Percentiles rank a stretch among this genome's conserved stretches.
These are phyloP conservation scores for Dipodascus albidus DNA, from an alignment of 805 yeast species.

Conservation along the genomic window DNA sequence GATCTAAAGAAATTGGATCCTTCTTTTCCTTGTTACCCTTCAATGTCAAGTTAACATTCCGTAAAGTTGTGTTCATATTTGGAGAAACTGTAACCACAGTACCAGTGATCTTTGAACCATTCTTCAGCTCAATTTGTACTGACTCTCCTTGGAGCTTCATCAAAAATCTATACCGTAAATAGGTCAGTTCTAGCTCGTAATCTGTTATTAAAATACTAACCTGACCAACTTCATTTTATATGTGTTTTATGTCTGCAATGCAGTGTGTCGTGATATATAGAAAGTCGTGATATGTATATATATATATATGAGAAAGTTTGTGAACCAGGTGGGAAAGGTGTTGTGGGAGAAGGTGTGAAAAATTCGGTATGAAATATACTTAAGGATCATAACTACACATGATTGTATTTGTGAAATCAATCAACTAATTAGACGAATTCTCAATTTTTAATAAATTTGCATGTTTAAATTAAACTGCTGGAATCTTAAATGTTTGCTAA, in stretches of 20 bases:
- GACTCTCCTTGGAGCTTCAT: slow-evolving; percentile 80
- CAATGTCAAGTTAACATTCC: slow-evolving; percentile 69
- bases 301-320: background rate
- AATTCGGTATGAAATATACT: background rate
- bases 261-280: background rate
- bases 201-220: too few relatives aligned
- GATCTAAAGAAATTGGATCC: slow-evolving; percentile 60
- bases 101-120: slow-evolving; percentile 81
- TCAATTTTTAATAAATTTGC: too few relatives aligned
- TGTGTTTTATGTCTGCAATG: background rate
- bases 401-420: too few relatives aligned
- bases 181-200: too few relatives aligned
- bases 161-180: slow-evolving; percentile 50
- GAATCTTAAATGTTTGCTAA: too few relatives aligned
- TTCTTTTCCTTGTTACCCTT: slow-evolving; percentile 34
- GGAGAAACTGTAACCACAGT: slow-evolving; percentile 79
- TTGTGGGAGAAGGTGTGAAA: background rate
- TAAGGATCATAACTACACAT: background rate
- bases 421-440: too few relatives aligned
- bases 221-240: background rate
- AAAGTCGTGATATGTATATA: too few relatives aligned
- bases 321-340: too few relatives aligned
- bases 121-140: slow-evolving; percentile 82
- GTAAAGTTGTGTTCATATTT: slow-evolving; percentile 76
- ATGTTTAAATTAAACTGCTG: too few relatives aligned